Conservation (phyloP, 2,329 filamentous ascomycete species). For the Microthyrium microscopicum region DNA sequence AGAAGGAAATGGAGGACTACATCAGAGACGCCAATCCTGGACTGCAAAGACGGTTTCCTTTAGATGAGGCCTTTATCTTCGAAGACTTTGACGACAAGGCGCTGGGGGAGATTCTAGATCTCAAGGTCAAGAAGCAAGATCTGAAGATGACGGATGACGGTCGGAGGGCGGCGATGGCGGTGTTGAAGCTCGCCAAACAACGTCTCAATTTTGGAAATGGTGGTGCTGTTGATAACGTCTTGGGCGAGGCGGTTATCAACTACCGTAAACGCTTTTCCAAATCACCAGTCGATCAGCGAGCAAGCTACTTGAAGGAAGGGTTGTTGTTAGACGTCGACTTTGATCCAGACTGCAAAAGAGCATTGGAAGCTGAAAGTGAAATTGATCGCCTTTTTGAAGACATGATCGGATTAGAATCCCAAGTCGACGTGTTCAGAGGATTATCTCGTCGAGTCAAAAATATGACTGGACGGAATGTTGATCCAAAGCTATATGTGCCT, state of each 20-base stretch:
- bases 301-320: too few species aligned
- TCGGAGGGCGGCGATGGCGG: background rate
- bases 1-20: constrained; percentile 7
- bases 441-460: background rate
- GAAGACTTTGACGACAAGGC: constrained; percentile 1
- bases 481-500: constrained; percentile 11
- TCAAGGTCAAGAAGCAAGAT: constrained; percentile 3
- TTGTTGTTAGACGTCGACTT: constrained; percentile 1
- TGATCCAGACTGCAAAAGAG: constrained; percentile 3
- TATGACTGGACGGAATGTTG: background rate
- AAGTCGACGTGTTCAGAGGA: background rate
- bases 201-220: constrained; percentile 5
- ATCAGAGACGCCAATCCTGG: constrained; percentile 9
- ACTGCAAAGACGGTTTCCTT: constrained; percentile 1
- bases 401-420: background rate
- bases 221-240: constrained; percentile 3
- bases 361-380: too few species aligned
- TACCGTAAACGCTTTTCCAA: constrained; percentile 1
- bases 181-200: constrained; percentile 2
- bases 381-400: too few species aligned
- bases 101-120: constrained; percentile 4
- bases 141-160: constrained; percentile 3
- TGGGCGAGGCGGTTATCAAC: background rate
- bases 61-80: constrained; percentile 4
- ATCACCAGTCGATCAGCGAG: background rate